phyloP scores from a whole-genome alignment of 345 rosid species.

The Limnanthes douglasii region DNA sequence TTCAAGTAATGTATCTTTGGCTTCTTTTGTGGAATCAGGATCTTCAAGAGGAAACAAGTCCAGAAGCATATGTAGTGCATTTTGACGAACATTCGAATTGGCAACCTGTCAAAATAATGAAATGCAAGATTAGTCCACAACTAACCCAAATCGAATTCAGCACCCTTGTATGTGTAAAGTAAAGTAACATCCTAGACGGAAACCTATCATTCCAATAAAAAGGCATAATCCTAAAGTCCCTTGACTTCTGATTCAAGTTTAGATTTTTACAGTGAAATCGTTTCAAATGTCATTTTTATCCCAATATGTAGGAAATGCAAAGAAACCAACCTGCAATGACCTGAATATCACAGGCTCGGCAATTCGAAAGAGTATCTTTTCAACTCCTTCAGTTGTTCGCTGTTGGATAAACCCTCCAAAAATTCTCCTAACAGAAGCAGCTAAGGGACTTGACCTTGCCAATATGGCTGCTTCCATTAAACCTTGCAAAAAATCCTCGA shows the following conservation, averaged over 20 bases:
- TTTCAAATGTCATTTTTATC: not conserved
- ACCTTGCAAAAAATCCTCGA: conserved; percentile 58
- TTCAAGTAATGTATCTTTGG: conserved; percentile 60
- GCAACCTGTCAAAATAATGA: conserved; percentile 53
- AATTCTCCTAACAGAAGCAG: conserved; percentile 66
- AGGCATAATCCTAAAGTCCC: not conserved
- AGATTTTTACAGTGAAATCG: not conserved
- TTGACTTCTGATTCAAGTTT: not conserved
- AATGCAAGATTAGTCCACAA: conserved; percentile 2
- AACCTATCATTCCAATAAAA: not conserved
- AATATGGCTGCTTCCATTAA: conserved; percentile 65
- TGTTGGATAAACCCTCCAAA: conserved; percentile 65
- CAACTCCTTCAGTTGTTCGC: conserved; percentile 64
- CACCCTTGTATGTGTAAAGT: not conserved
- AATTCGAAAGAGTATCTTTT: conserved; percentile 64
- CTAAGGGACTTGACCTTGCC: conserved; percentile 30
- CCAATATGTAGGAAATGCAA: not conserved
- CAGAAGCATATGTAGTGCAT: conserved; percentile 75
- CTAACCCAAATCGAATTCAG: not conserved
- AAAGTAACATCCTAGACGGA: not conserved
- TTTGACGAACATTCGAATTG: conserved; percentile 83
- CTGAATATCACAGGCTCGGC: conserved; percentile 86
- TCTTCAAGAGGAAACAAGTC: conserved; percentile 89
- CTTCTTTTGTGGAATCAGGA: conserved; percentile 86
- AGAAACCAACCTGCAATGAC: conserved; percentile 52